Base-by-base conservation (phyloP, 106 monocot species). In the Phalaenopsis aphrodite region DNA sequence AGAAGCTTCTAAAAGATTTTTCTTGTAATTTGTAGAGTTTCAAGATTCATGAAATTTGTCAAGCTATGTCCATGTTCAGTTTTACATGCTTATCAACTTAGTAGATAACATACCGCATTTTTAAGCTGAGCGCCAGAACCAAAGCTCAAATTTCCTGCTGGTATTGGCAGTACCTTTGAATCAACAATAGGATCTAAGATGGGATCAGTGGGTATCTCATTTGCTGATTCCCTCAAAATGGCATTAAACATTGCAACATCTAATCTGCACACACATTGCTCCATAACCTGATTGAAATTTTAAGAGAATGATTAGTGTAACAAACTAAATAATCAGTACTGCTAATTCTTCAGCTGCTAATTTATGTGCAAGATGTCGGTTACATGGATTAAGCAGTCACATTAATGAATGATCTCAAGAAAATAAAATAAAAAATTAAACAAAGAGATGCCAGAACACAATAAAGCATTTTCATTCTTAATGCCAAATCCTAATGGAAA, bases 231-330 rank as follows among this genome's bases (percentile, higher is more conserved):
- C 72, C 97, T 92, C 56, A 98, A 83, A 83, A 98, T 94, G 23
- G 97, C 97, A 84, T 98, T 98, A 81, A 97, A 97, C 96, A 97
- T 97, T 21, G 96, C 96, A 81, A 93, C 87, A 84, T 97, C 96
- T 78, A 97, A 83, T 85, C 96, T 88, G 19, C 88, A 80, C 19
- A 94, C 90, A 81, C 94, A 94, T 55, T 98, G 89, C 68, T 92
- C 97, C 97, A 98, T 94, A 76, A 98, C 97, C 94, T 98, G 67
- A 83, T 47, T 30, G 42, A 67, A 82, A 52, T 79, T 83, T 52
- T 74, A 64, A 21, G 78, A 38, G n/a, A 66, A 23, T 55, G 16
- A 67, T 77, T 24, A 68, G 41, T 23, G 4, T 19, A 73, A 73
- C 73, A 73, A n/a, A 73, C 30, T 73, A 73, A 1, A 61, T 61